Evolutionary conservation across 192 early-diverging fungal species (phyloP).

Genomic region (Umbelopsis vinacea): DNA sequence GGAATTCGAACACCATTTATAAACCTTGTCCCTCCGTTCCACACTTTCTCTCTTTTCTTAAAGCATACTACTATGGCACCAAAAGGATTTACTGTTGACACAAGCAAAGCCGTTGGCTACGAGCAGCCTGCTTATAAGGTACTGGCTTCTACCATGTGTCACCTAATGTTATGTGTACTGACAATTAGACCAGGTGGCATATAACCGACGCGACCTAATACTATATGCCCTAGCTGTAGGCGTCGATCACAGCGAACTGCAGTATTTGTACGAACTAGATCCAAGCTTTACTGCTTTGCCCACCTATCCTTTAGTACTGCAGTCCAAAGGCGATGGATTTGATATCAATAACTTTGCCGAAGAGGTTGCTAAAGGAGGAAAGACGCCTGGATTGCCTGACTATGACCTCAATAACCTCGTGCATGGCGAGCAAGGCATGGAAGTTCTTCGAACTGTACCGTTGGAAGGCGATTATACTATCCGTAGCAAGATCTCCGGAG

Average conservation of each 20-base stretch:
- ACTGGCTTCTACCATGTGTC: background rate
- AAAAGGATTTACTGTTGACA: slow-evolving; percentile 49
- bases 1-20: background rate
- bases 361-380: slow-evolving; percentile 31
- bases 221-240: slow-evolving; percentile 77
- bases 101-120: slow-evolving; percentile 61
- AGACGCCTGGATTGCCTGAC: slow-evolving; percentile 62
- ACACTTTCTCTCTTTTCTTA: background rate
- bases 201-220: slow-evolving; percentile 70
- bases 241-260: slow-evolving; percentile 57
- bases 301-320: slow-evolving; percentile 72
- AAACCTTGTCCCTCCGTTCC: background rate
- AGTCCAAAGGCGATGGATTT: slow-evolving; percentile 54
- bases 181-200: slow-evolving; percentile 43
- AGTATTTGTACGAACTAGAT: slow-evolving; percentile 73
- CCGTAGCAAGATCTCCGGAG: slow-evolving; percentile 57
- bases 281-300: slow-evolving; percentile 68
- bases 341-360: slow-evolving; percentile 64
- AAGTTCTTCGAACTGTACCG: slow-evolving; percentile 64
- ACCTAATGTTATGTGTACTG: background rate
- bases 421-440: slow-evolving; percentile 75
- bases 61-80: slow-evolving; percentile 17
- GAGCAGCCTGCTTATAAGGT: slow-evolving; percentile 47
- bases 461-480: slow-evolving; percentile 60
- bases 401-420: slow-evolving; percentile 72